A percentile compares a stretch with the other conserved stretches of the same genome.
phyloP scores from a whole-genome alignment of 2,329 filamentous ascomycete species.

The Penicillium paneum region DNA sequence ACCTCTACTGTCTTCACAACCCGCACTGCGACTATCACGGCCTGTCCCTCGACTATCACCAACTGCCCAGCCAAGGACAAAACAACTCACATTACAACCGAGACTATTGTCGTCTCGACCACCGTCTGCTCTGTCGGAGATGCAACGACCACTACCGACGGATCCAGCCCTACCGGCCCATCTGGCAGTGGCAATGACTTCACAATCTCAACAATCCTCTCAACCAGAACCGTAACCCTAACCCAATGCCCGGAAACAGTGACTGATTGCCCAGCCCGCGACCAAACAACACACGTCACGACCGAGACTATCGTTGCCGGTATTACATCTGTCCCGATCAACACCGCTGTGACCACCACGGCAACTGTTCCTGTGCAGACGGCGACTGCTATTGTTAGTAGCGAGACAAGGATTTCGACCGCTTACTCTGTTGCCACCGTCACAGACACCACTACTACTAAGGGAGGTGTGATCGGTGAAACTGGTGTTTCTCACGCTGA shows the following conservation, averaged over 20 bases:
- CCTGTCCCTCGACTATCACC: slow-evolving; percentile 24
- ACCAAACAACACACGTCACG: slow-evolving; percentile 12
- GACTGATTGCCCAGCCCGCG: slow-evolving; percentile 14
- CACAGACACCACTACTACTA: neutral
- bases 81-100: slow-evolving; percentile 17
- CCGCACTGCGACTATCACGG: slow-evolving; percentile 22
- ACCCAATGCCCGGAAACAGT: slow-evolving; percentile 16
- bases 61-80: slow-evolving; percentile 22
- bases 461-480: neutral
- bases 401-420: neutral
- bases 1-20: slow-evolving; percentile 24
- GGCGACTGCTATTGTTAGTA: neutral
- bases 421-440: neutral
- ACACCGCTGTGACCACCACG: neutral
- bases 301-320: slow-evolving; percentile 22
- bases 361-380: neutral
- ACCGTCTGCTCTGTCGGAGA: slow-evolving; percentile 21
- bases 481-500: neutral
- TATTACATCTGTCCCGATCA: slow-evolving; percentile 6
- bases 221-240: slow-evolving; percentile 13
- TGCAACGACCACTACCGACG: neutral
- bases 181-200: neutral
- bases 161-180: neutral
- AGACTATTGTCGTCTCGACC: slow-evolving; percentile 20
- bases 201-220: slow-evolving; percentile 13